These are phyloP conservation scores for Pseudogymnoascus sp. DNA, from an alignment of 2,329 filamentous ascomycete species.

Conservation along the genomic window DNA sequence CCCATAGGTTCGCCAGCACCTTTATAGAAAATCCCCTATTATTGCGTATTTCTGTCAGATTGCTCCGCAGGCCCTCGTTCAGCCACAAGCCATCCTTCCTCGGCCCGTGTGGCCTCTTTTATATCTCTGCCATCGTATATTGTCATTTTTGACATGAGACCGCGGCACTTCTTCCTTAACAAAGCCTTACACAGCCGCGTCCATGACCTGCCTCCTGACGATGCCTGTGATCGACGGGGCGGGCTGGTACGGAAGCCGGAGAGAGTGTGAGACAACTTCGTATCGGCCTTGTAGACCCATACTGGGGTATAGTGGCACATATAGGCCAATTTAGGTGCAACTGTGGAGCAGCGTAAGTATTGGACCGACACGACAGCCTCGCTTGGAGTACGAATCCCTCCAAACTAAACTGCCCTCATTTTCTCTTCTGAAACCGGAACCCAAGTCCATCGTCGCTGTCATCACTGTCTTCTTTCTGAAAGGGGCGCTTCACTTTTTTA, in stretches of 20 bases:
- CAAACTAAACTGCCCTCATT: not conserved
- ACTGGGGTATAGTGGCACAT: not conserved
- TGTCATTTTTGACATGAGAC: not conserved
- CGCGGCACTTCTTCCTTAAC: not conserved
- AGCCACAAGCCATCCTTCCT: not conserved
- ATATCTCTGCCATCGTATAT: not conserved
- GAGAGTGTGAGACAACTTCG: not conserved
- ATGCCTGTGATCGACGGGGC: not conserved
- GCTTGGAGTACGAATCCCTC: not conserved
- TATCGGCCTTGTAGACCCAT: not conserved
- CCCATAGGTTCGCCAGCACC: not conserved
- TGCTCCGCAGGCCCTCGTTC: too few relatives aligned
- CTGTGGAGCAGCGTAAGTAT: not conserved
- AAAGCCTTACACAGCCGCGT: not conserved
- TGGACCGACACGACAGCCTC: not conserved
- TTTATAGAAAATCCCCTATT: not conserved
- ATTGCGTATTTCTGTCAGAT: not conserved
- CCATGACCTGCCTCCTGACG: not conserved
- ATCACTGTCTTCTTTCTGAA: constrained; percentile 17
- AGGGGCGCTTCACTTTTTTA: constrained; percentile 21
- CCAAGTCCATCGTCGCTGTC: constrained; percentile 25
- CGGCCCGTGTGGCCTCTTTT: not conserved
- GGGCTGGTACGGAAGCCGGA: not conserved
- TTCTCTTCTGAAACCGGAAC: constrained; percentile 23
- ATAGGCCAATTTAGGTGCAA: not conserved